These are phyloP conservation scores for Melastoma candidum DNA, from an alignment of 441 rosid species.

Conservation along the genomic window DNA sequence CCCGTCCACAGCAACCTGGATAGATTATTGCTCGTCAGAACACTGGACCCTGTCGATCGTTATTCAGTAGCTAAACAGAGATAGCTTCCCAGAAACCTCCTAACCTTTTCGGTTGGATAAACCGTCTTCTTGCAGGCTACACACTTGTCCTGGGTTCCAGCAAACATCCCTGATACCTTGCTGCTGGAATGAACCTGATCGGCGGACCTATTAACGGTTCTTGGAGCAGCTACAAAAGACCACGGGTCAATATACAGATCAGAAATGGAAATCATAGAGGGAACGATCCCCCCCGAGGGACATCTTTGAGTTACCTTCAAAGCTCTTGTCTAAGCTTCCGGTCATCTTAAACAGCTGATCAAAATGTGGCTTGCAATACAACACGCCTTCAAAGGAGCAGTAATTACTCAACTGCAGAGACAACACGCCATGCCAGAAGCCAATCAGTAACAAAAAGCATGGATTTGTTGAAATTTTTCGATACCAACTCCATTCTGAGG, in stretches of 20 bases:
- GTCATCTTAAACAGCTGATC: constrained; percentile 18
- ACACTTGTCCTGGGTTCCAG: constrained; percentile 49
- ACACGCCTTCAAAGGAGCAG: constrained; percentile 10
- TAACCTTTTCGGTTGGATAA: constrained; percentile 52
- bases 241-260: too few species aligned
- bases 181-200: constrained; percentile 1
- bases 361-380: constrained; percentile 16
- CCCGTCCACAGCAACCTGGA: constrained; percentile 47
- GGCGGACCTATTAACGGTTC: too few species aligned
- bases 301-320: constrained; percentile 8
- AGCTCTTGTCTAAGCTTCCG: constrained; percentile 15
- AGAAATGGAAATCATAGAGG: too few species aligned
- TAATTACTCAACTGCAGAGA: constrained; percentile 11
- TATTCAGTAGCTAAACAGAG: not conserved
- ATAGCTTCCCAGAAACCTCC: not conserved
- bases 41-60: not conserved
- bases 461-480: too few species aligned
- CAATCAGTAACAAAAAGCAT: not conserved
- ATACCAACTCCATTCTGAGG: too few species aligned
- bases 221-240: too few species aligned
- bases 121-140: constrained; percentile 36
- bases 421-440: not conserved
- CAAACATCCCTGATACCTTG: constrained; percentile 38
- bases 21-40: not conserved
- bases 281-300: too few species aligned